phyloP scores from a whole-genome alignment of 495 filamentous ascomycete species.

The Talaromyces adpressus region DNA sequence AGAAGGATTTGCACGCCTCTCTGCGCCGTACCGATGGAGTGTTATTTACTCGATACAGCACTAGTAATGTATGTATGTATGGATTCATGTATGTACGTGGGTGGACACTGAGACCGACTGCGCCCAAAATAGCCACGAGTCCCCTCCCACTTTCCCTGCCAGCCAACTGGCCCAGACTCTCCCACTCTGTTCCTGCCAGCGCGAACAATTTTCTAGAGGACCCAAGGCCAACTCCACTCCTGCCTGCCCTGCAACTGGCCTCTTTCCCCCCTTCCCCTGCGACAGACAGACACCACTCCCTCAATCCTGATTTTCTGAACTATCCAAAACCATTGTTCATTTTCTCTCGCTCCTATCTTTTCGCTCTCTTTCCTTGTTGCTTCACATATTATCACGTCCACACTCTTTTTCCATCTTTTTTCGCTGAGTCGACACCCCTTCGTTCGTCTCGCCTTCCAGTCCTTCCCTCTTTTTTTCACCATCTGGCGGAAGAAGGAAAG shows the following conservation, averaged over 20 bases:
- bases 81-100: no score
- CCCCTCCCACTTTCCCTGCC: neutral
- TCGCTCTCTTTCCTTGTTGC: neutral
- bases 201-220: neutral
- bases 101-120: neutral
- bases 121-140: slow-evolving; percentile 4
- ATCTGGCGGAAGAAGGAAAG: neutral
- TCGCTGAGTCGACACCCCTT: neutral
- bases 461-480: neutral
- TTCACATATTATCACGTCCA: neutral
- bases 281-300: neutral
- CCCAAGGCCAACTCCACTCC: neutral
- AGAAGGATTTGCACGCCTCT: neutral
- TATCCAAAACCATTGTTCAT: neutral
- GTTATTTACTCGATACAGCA: neutral
- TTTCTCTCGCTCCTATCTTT: neutral
- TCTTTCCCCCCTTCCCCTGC: neutral
- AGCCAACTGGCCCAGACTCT: neutral
- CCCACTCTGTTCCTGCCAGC: slow-evolving; percentile 1
- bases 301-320: neutral
- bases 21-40: neutral
- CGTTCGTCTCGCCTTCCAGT: neutral
- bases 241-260: neutral
- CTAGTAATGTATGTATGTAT: neutral
- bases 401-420: slow-evolving; percentile 1